Percentiles rank a stretch among this genome's conserved stretches.
phyloP scores from a whole-genome alignment of 139 green algal species.

The Haematococcus sp. region DNA sequence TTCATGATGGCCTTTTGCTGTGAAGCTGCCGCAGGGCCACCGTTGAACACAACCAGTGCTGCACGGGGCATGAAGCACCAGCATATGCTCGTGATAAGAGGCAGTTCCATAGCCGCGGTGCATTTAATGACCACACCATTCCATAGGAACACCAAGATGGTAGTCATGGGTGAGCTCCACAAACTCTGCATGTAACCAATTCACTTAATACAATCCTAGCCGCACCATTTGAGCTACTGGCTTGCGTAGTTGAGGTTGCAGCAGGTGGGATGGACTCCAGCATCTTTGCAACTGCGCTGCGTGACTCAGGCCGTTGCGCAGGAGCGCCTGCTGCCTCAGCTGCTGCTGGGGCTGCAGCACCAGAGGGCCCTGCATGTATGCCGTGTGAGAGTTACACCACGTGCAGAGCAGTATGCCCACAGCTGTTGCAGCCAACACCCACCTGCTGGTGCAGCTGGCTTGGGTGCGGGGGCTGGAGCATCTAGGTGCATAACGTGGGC shows the following conservation, averaged over 20 bases:
- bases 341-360: neutral
- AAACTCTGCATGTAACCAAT: too few species aligned
- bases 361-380: neutral
- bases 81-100: too few species aligned
- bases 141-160: neutral
- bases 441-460: neutral
- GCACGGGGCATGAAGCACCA: neutral
- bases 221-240: neutral
- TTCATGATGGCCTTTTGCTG: constrained; percentile 34
- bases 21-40: constrained; percentile 23
- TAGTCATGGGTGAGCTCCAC: neutral
- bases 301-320: constrained; percentile 34
- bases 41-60: constrained; percentile 3
- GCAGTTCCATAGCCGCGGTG: too few species aligned
- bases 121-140: too few species aligned
- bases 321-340: neutral
- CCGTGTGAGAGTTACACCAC: too few species aligned
- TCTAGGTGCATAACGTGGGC: constrained; percentile 31
- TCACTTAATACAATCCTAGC: too few species aligned
- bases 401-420: too few species aligned
- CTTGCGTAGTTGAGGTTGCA: neutral
- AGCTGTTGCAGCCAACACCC: too few species aligned
- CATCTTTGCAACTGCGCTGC: constrained; percentile 59
- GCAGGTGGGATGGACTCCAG: constrained; percentile 65
- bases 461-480: constrained; percentile 20